Base-by-base conservation (phyloP, 257 asterid species). In the Lycium barbarum region DNA sequence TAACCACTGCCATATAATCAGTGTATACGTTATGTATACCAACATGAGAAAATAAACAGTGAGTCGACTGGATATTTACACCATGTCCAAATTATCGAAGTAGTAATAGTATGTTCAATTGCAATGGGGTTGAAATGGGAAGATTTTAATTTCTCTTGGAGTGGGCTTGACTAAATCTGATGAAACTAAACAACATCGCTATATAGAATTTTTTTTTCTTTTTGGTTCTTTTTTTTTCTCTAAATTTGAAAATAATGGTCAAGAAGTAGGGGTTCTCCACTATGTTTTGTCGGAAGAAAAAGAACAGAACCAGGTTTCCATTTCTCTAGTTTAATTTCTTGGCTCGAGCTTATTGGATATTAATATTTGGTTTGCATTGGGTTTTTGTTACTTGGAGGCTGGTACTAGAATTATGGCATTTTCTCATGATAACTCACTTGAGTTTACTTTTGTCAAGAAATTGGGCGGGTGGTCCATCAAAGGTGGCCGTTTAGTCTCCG, bases 181-280 rank as follows among this genome's bases (percentile, higher is more conserved):
- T 20, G 72, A 62, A 14, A 55, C 22, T 15, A 54, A 53, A 81
- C 47, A 51, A 63, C 9, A 13, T 57, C 38, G 83, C 74, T 40
- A 81, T 45, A 7, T 66, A 1, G 3, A 81, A 59, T 10, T 40
- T 38, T 18, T 0, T 18, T 35, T 10, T 18, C 11, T 9, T 81
- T 73, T 47, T 2, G 40, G 80, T 73, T 73, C n/a, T 73, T 3
- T 49, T 49, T 26, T 40, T 74, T 74, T 74, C 62, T 62, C 59
- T 62, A 40, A 81, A 20, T 63, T 81, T 40, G 71, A 45, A 43
- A 81, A 26, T 62, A 53, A 45, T 26, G 78, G 84, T 81, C 84
- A 63, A 81, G 84, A 62, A 53, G 84, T 43, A 63, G 84, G 78
- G 74, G 47, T 43, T 81, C 49, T 51, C 84, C 84, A 81, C 78